Evolutionary conservation across 192 early-diverging fungal genomes (phyloP), one percentile per base, ranked within the genome.

Genomic region (Oehlia diaphana): DNA sequence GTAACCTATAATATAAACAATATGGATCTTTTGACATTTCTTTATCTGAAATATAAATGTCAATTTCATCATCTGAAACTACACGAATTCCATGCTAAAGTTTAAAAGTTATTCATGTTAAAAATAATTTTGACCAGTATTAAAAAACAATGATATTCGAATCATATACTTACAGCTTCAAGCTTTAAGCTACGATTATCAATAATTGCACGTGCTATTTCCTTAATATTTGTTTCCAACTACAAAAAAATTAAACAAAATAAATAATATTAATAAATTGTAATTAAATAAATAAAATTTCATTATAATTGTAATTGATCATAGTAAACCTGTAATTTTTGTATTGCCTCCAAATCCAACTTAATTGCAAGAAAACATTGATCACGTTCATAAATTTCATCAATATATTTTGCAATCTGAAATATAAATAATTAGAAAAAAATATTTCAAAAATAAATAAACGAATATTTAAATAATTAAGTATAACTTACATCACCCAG

Each of bases 181-280:
- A 98, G 90, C 89, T 98, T 99, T 75, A 98, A 89, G 83, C 97
- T 97, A 1, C 92, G 92, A 13, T 94, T 90, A 44, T 81, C 85
- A 9, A 91, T 85, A 77, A 99, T 95, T 2, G 97, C 91, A 10
- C 91, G 77, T 61, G 92, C 91, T 63, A 99, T 93, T 39, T 92
- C 87, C 69, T 88, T 83, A 31, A 97, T 80, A 72, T 90, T 89
- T 28, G 95, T 90, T 86, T 99, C 97, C 39, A 99, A 90, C 89
- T 97, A 75, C 3, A 78, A 12, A 63, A 78, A 12, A 63, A 10
- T n/a, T 37, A 3, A 74, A 47, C 6, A 47, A 19, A 66, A 62
- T 70, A n/a, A 58, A n/a, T 21, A 21, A 21, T 10, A 21, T 31
- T 31, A 31, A 31, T 31, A 31, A 31, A 76, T 23, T 69, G 3